Evolutionary conservation across 1,284 basidiomycete species (phyloP).

Genomic region (Papiliotrema nemorosa): DNA sequence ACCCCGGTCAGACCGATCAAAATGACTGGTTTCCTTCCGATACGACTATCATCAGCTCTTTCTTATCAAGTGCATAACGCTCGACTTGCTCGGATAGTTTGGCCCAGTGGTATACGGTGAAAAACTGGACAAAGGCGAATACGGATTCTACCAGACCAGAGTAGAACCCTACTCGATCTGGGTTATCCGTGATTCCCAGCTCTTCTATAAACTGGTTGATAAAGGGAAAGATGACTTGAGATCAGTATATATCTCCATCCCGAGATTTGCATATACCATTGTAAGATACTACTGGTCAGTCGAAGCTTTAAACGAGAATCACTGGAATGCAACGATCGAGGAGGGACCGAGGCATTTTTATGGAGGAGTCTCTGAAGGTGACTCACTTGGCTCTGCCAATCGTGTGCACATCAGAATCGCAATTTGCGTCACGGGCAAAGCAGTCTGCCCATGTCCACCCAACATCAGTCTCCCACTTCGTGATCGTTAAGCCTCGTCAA

Average conservation of each 20-base stretch:
- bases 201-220: slow-evolving; percentile 51
- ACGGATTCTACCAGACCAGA: slow-evolving; percentile 45
- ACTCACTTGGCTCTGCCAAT: slow-evolving; percentile 15
- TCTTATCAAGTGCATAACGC: not conserved
- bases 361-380: not conserved
- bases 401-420: slow-evolving; percentile 7
- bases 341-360: too few relatives aligned
- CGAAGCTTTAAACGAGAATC: not conserved
- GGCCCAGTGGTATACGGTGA: slow-evolving; percentile 48
- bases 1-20: slow-evolving; percentile 39
- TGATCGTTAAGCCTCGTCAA: not conserved
- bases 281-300: slow-evolving; percentile 26
- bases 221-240: slow-evolving; percentile 52
- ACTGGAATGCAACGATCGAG: too few relatives aligned
- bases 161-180: slow-evolving; percentile 47
- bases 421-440: slow-evolving; percentile 2
- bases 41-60: slow-evolving; percentile 21
- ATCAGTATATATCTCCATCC: slow-evolving; percentile 6
- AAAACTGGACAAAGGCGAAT: slow-evolving; percentile 47
- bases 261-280: slow-evolving; percentile 14
- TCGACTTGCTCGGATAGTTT: slow-evolving; percentile 41
- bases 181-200: slow-evolving; percentile 47
- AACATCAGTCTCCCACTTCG: not conserved
- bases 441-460: not conserved
- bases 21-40: slow-evolving; percentile 44